Conservation (phyloP, 169 alveolate genomes). For the Plasmodium vinckei region DNA sequence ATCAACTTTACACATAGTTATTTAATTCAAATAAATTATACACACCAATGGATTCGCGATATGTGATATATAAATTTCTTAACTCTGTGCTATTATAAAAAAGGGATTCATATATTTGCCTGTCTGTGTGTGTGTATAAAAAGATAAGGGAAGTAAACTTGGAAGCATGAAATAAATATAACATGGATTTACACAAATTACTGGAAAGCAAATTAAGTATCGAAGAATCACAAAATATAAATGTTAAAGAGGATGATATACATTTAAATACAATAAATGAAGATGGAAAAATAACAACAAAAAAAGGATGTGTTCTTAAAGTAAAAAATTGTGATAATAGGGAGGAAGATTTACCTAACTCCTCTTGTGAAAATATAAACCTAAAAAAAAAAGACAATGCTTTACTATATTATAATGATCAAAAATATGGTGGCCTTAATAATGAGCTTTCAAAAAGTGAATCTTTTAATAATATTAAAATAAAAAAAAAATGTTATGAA, state of each 20-base stretch:
- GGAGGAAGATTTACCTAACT: background rate
- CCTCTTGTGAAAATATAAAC: background rate
- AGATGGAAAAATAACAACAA: background rate
- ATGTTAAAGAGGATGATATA: background rate
- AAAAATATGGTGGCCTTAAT: background rate
- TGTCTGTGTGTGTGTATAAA: slow-evolving; percentile 4
- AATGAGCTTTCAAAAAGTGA: background rate
- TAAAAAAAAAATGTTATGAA: background rate
- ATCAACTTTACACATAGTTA: no score
- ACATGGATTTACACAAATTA: slow-evolving; percentile 17
- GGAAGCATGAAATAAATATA: slow-evolving; percentile 32
- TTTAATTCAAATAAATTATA: no score
- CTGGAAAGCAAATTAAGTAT: slow-evolving; percentile 2
- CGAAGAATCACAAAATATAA: background rate
- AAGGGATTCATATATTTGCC: background rate
- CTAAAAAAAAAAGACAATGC: slow-evolving; percentile 7
- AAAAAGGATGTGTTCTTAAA: slow-evolving; percentile 16
- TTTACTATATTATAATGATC: slow-evolving; percentile 18
- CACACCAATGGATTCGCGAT: no score
- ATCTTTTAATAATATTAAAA: background rate
- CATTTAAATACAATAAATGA: background rate
- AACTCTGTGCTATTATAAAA: no score
- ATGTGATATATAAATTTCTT: no score
- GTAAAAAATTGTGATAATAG: background rate
- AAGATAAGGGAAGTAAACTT: background rate